These are phyloP conservation scores for Exophiala calicioides DNA, from an alignment of 2,329 filamentous ascomycete genomes.

Conservation along the genomic window DNA sequence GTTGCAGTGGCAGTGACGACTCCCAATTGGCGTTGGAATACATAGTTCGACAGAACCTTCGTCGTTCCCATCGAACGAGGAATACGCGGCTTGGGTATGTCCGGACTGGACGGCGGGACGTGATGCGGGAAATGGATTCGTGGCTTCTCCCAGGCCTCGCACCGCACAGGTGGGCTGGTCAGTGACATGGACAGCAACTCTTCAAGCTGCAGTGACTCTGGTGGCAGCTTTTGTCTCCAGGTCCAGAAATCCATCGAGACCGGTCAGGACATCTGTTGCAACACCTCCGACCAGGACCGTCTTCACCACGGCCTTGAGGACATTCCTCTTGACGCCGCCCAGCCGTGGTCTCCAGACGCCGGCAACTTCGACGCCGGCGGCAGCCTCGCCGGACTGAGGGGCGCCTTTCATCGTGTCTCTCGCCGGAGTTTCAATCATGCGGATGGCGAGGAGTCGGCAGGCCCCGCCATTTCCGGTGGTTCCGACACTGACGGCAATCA, in stretches of 20 bases:
- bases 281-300: conserved; percentile 76
- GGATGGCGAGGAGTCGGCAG: conserved; percentile 66
- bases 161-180: too few species aligned
- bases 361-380: conserved; percentile 59
- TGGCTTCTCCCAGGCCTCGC: too few species aligned
- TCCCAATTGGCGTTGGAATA: too few species aligned
- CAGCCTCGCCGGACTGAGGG: conserved; percentile 45
- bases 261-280: conserved; percentile 81
- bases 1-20: too few species aligned
- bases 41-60: too few species aligned
- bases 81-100: too few species aligned
- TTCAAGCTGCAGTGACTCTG: neutral
- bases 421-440: conserved; percentile 74
- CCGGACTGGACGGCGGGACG: too few species aligned
- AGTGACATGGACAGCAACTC: neutral
- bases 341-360: conserved; percentile 85
- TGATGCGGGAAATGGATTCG: too few species aligned
- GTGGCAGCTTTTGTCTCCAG: conserved; percentile 6
- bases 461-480: conserved; percentile 29
- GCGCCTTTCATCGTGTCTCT: conserved; percentile 71
- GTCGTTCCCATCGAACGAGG: too few species aligned
- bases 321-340: conserved; percentile 74
- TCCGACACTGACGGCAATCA: conserved; percentile 79
- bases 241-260: conserved; percentile 65
- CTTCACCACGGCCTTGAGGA: conserved; percentile 74